phyloP scores from a whole-genome alignment of 1,139 yeast species.

The Geotrichum histeridarum region DNA sequence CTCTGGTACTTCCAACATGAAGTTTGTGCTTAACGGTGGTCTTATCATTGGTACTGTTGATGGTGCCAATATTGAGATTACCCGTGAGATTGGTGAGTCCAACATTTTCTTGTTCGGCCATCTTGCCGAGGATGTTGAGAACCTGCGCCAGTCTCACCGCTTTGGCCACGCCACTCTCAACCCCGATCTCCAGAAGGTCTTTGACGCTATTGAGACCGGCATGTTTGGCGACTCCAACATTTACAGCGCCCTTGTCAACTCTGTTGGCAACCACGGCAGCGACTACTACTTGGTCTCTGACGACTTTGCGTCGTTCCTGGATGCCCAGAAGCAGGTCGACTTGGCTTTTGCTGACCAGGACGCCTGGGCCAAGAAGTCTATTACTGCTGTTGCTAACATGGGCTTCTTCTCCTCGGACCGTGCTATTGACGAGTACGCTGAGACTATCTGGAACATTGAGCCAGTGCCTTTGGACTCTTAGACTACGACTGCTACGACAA shows the following conservation, averaged over 20 bases:
- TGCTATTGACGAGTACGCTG: slow-evolving; percentile 89
- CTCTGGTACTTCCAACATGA: slow-evolving; percentile 94
- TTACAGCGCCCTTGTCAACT: slow-evolving; percentile 62
- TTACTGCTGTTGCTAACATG: slow-evolving; percentile 81
- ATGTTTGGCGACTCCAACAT: slow-evolving; percentile 67
- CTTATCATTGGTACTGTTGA: slow-evolving; percentile 92
- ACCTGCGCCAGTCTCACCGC: slow-evolving; percentile 68
- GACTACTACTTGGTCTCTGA: slow-evolving; percentile 84
- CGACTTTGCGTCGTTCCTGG: slow-evolving; percentile 81
- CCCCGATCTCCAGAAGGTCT: slow-evolving; percentile 60
- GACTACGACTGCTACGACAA: background rate
- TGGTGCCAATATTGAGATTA: slow-evolving; percentile 94
- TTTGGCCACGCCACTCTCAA: slow-evolving; percentile 43
- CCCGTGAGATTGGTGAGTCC: slow-evolving; percentile 89
- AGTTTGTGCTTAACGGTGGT: slow-evolving; percentile 90
- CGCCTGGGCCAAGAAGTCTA: slow-evolving; percentile 71
- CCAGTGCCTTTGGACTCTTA: slow-evolving; percentile 40
- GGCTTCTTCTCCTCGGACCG: slow-evolving; percentile 91
- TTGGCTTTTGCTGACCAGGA: slow-evolving; percentile 61
- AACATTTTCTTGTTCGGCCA: slow-evolving; percentile 90
- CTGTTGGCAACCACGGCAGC: slow-evolving; percentile 53
- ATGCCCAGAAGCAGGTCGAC: slow-evolving; percentile 74
- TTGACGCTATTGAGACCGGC: slow-evolving; percentile 64
- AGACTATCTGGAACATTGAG: slow-evolving; percentile 87
- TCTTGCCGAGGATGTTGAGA: slow-evolving; percentile 84